Evolutionary conservation across 495 filamentous ascomycete genomes (phyloP), one percentile per base, ranked within the genome.

Genomic region (Hypoxylon fuscum): DNA sequence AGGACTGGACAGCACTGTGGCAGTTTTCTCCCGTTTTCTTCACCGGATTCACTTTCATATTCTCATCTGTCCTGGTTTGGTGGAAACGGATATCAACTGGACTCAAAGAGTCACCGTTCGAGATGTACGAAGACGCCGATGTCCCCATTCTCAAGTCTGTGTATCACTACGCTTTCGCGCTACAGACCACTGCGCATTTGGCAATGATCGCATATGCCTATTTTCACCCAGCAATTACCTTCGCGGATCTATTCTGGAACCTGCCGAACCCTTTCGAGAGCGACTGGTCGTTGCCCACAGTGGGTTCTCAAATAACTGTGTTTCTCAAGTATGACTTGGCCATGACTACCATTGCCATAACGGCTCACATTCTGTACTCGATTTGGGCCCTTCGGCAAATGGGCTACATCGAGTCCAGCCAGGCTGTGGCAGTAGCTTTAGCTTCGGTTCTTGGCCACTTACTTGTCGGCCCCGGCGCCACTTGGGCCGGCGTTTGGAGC

Each of bases 21-120:
- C 72, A 72, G 41, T 15, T 58, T 17, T 69, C 71, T 49, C 72
- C 73, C 8, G 9, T 73, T 1, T 48, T 37, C 14, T 59, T 61
- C 40, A 18, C 50, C 5, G 20, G 59, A 40, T 35, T 72, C 2
- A 49, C 47, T 0, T 5, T 9, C 0, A 49, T 66, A 20, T 53
- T 49, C 14, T 22, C 15, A 7, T 12, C 38, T 1, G 34, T 41
- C 1, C 2, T 43, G 12, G 4, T 6, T 2, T 21, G 17, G 40
- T 53, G 25, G 46, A 35, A 35, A 12, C 5, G 32, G 12, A 3
- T 35, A 35, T 11, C 32, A 10, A 5, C 32, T 3, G 9, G 9
- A 35, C 5, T 35, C 32, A 12, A 35, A 59, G 70, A 43, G 29
- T 56, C 2, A 72, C 69, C 7, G 62, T 71, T 7, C 63, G 75